Evolutionary conservation across 108 stramenopile species (phyloP).

Genomic region (Chaetoceros tenuissimus): DNA sequence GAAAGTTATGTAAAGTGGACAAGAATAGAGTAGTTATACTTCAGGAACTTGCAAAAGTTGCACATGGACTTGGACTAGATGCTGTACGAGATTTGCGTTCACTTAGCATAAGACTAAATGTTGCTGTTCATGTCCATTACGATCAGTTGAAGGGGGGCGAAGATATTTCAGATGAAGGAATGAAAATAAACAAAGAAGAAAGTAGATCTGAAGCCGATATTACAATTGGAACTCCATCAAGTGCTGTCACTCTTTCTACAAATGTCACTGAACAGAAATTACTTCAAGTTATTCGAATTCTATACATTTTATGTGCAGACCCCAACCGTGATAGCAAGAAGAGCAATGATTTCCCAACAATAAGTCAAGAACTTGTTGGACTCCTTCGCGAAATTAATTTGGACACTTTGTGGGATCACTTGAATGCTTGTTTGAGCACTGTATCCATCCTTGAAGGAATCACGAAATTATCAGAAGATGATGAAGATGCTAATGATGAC

Average conservation of each 20-base stretch:
- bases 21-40: slow-evolving; percentile 42
- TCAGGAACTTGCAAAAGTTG: slow-evolving; percentile 53
- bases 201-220: slow-evolving; percentile 1
- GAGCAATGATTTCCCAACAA: slow-evolving; percentile 21
- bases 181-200: slow-evolving; percentile 7
- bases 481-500: slow-evolving; percentile 29
- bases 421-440: slow-evolving; percentile 59
- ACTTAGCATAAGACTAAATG: slow-evolving; percentile 52
- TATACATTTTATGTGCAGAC: slow-evolving; percentile 61
- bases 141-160: slow-evolving; percentile 5
- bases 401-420: slow-evolving; percentile 71
- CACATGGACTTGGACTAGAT: slow-evolving; percentile 58
- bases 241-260: slow-evolving; percentile 77
- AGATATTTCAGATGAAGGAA: slow-evolving; percentile 1
- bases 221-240: slow-evolving; percentile 34
- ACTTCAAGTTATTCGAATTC: slow-evolving; percentile 82
- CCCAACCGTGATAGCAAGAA: slow-evolving; percentile 34
- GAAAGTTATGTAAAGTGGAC: slow-evolving; percentile 65
- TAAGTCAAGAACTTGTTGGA: slow-evolving; percentile 53
- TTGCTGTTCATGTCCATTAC: slow-evolving; percentile 13
- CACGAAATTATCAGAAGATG: slow-evolving; percentile 44
- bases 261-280: slow-evolving; percentile 84
- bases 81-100: slow-evolving; percentile 63
- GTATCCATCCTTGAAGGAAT: slow-evolving; percentile 88
- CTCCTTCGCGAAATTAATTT: slow-evolving; percentile 63